Evolutionary conservation across 495 filamentous ascomycete genomes (phyloP).

Genomic region (Xylaria scruposa): DNA sequence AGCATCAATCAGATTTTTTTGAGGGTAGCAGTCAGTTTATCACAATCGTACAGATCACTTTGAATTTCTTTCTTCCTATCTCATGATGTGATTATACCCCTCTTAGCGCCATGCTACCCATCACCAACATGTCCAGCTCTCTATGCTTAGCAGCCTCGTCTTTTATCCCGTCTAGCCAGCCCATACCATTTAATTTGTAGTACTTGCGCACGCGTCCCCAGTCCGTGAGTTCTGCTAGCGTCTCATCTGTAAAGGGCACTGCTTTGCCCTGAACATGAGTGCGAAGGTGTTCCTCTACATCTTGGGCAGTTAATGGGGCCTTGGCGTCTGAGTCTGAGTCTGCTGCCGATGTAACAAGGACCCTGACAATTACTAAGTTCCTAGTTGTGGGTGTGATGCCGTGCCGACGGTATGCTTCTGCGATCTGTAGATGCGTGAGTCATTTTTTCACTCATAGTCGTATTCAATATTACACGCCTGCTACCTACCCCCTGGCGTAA

Average conservation of each 20-base stretch:
- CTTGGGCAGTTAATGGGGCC: constrained; percentile 49
- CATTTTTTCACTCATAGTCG: constrained; percentile 13
- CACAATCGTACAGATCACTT: not conserved
- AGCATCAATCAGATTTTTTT: not conserved
- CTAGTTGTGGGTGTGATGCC: constrained; percentile 76
- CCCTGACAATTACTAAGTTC: constrained; percentile 77
- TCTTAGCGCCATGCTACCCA: constrained; percentile 78
- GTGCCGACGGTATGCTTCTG: constrained; percentile 87
- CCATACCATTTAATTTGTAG: constrained; percentile 74
- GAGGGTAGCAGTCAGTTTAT: not conserved
- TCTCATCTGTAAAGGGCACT: constrained; percentile 68
- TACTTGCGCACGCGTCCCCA: constrained; percentile 75
- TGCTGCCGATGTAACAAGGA: constrained; percentile 45
- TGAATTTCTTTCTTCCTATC: not conserved
- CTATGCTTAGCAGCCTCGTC: constrained; percentile 47
- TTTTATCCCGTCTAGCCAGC: constrained; percentile 46
- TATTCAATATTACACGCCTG: not conserved
- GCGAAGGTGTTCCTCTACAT: constrained; percentile 68
- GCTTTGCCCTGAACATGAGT: constrained; percentile 66
- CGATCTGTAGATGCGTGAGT: constrained; percentile 65
- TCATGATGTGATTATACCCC: constrained; percentile 50
- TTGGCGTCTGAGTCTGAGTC: constrained; percentile 18
- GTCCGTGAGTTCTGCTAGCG: constrained; percentile 65
- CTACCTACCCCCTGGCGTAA: not conserved
- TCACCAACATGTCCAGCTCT: constrained; percentile 65